These are phyloP conservation scores for Colletotrichum lindemuthianum DNA, from an alignment of 2,329 filamentous ascomycete genomes.

Conservation along the genomic window DNA sequence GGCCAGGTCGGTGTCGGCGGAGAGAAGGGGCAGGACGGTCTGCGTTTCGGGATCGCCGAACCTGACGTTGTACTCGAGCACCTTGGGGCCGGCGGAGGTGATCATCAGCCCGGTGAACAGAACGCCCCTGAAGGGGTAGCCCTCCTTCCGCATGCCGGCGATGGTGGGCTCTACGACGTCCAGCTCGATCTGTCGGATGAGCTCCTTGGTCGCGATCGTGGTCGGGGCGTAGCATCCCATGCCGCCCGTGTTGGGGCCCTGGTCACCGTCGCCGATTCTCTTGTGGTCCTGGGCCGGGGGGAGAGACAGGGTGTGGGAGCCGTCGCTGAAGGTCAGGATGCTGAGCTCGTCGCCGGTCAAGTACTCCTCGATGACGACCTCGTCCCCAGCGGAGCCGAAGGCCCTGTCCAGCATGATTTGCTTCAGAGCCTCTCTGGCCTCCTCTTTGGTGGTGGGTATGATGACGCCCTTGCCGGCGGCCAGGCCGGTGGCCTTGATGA, in stretches of 20 bases:
- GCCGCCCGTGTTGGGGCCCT: constrained; percentile 77
- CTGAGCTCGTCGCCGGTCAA: constrained; percentile 76
- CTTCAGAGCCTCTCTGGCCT: constrained; percentile 70
- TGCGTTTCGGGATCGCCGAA: constrained; percentile 92
- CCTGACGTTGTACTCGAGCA: constrained; percentile 89
- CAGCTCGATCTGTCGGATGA: constrained; percentile 66
- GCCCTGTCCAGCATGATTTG: constrained; percentile 75
- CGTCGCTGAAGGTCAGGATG: constrained; percentile 75
- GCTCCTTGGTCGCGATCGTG: constrained; percentile 59
- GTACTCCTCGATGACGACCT: constrained; percentile 79
- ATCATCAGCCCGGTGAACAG: constrained; percentile 89
- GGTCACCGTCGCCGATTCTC: constrained; percentile 73
- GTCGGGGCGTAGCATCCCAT: constrained; percentile 81
- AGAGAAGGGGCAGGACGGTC: constrained; percentile 79
- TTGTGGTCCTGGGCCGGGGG: constrained; percentile 81
- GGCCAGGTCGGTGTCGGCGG: constrained; percentile 80
- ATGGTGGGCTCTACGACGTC: constrained; percentile 69
- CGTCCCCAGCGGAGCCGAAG: constrained; percentile 73
- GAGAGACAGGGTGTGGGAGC: constrained; percentile 70
- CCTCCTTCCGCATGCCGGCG: constrained; percentile 77
- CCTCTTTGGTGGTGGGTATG: constrained; percentile 56
- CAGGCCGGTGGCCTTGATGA: constrained; percentile 80
- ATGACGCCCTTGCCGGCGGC: constrained; percentile 76
- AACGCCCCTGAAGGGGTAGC: constrained; percentile 73
- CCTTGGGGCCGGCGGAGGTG: constrained; percentile 77